Percentiles rank a stretch among this genome's conserved stretches.
These are phyloP conservation scores for Melampsora larici-populina DNA, from an alignment of 1,284 basidiomycete genomes.

Conservation along the genomic window DNA sequence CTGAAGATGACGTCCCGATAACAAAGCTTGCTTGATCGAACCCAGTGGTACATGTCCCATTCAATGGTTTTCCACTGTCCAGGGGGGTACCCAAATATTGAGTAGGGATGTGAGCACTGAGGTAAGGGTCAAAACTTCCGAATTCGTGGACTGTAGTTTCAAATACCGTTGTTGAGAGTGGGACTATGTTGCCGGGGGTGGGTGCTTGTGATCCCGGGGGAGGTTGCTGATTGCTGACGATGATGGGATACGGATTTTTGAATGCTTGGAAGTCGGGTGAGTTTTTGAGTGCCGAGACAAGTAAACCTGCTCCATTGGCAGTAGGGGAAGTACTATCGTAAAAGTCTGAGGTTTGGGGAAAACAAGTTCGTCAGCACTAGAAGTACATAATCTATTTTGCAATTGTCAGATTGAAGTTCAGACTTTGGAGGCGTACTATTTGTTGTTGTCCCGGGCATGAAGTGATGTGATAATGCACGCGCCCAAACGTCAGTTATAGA, in stretches of 20 bases:
- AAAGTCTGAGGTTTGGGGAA: slow-evolving; percentile 1
- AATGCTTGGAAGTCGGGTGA: not conserved
- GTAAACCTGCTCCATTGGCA: slow-evolving; percentile 19
- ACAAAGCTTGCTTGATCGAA: slow-evolving; percentile 34
- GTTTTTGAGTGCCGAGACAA: slow-evolving; percentile 15
- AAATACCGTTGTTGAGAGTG: slow-evolving; percentile 52
- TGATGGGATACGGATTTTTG: slow-evolving; percentile 23
- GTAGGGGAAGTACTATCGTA: not conserved
- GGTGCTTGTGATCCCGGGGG: not conserved
- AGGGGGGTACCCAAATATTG: slow-evolving; percentile 48
- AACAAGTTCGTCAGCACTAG: too few species aligned
- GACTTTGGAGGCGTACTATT: not conserved
- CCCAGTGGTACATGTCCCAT: slow-evolving; percentile 10
- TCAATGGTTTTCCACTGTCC: slow-evolving; percentile 49
- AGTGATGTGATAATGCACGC: slow-evolving; percentile 19
- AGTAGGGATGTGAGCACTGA: slow-evolving; percentile 51
- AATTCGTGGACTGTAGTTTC: slow-evolving; percentile 59
- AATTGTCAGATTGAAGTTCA: too few species aligned
- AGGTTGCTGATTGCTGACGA: slow-evolving; percentile 18
- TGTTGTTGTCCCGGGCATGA: slow-evolving; percentile 14
- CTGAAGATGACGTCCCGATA: slow-evolving; percentile 30
- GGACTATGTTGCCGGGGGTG: slow-evolving; percentile 2
- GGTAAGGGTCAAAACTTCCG: slow-evolving; percentile 56
- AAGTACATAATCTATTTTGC: too few species aligned
- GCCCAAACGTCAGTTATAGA: slow-evolving; percentile 25